Evolutionary conservation across 176 grass and related monocot genomes (phyloP), one percentile per base, ranked within the genome.

Genomic region (Puccinellia tenuiflora): DNA sequence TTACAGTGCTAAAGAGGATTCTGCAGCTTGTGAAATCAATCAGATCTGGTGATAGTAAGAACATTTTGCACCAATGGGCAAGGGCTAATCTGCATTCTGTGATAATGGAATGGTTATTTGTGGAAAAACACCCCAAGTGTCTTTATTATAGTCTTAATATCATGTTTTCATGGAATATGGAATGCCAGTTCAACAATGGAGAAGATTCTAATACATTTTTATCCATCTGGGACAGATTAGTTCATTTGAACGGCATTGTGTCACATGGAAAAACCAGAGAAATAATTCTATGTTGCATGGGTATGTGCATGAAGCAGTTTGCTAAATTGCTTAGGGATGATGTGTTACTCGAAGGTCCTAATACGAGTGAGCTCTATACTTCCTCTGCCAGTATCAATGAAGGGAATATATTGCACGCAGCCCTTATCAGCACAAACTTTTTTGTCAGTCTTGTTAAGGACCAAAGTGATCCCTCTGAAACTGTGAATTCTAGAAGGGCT

Each of bases 271-370:
- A 98, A 89, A 92, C 91, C 17, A 89, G 81, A 78, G 92, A 98
- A 89, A 88, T 83, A 83, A 90, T 92, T 77, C 57, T 95, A 80
- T 90, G 91, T 55, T 98, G 92, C 85, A 98, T 98, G 92, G 91
- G 88, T 77, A 88, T 95, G 79, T 98, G 92, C 76, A 73, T 95
- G 87, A 98, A 95, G 62, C 79, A 82, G 77, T 93, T 98, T 24
- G 77, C 83, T 73, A 87, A 80, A 78, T 90, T 86, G 54, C 73
- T 86, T 31, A 86, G 86, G 81, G 75, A 38, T 47, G 63, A 12
- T 86, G 16, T 91, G 50, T 89, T 74, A 57, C 40, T 40, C 30
- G 71, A 85, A 69, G 67, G 76, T 54, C 50, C 73, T 83, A 68
- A 77, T 76, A 73, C 50, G 26, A 73, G 38, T 73, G 89, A 61